These are phyloP conservation scores for Gentiana dahurica DNA, from an alignment of 257 asterid species.

Conservation along the genomic window DNA sequence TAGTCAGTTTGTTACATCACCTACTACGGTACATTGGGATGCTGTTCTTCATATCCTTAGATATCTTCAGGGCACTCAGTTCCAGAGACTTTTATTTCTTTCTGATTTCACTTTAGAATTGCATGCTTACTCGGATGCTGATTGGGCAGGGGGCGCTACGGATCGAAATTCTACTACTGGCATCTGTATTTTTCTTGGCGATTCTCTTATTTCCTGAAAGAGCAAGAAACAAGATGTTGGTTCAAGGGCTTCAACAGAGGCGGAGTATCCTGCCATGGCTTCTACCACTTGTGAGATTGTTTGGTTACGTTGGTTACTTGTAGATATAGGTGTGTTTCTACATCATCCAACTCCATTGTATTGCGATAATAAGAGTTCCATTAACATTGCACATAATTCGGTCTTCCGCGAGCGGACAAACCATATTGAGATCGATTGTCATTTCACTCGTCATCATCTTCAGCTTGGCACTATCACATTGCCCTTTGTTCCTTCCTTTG, in stretches of 20 bases:
- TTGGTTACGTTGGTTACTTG: slow-evolving; percentile 1
- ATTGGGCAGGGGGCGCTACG: neutral
- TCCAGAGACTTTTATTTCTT: no score
- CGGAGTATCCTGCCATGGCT: neutral
- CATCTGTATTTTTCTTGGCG: neutral
- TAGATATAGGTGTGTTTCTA: neutral
- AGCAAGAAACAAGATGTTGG: neutral
- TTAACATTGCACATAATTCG: neutral
- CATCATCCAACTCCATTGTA: neutral
- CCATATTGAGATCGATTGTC: neutral
- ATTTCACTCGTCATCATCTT: neutral
- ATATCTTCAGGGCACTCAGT: neutral
- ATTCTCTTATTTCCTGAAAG: neutral
- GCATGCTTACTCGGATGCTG: neutral
- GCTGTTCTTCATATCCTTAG: neutral
- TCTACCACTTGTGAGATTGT: neutral
- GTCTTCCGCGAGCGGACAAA: neutral
- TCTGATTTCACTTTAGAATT: neutral
- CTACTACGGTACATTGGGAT: neutral
- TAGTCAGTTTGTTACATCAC: neutral
- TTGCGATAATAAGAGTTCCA: neutral
- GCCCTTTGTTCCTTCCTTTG: neutral
- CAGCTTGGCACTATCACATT: neutral
- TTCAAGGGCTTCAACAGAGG: neutral
- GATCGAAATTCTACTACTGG: neutral